Conservation (phyloP, 192 early-diverging fungal species). For the Coemansia sp. region DNA sequence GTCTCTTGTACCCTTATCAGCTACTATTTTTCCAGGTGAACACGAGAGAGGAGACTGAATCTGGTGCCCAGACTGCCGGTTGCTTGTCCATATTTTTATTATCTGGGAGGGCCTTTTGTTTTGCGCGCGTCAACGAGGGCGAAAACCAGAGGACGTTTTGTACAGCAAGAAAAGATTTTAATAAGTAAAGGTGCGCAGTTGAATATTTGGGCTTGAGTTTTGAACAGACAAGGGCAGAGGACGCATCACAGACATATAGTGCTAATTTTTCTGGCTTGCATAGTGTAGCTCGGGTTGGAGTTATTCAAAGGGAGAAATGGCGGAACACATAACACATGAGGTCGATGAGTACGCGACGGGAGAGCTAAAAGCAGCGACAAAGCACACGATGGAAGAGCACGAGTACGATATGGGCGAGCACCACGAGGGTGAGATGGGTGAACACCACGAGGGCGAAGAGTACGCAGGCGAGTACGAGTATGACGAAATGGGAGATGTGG, state of each 20-base stretch:
- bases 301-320: constrained; percentile 5
- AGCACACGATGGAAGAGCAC: constrained; percentile 15
- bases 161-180: neutral
- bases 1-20: neutral
- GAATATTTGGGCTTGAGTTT: neutral
- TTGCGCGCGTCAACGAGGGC: neutral
- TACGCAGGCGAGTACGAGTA: constrained; percentile 39
- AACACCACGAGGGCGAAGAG: constrained; percentile 13
- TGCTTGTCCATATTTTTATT: neutral
- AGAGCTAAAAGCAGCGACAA: neutral
- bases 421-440: constrained; percentile 15
- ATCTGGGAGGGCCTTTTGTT: neutral
- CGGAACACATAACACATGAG: constrained; percentile 15
- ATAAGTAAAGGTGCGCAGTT: neutral
- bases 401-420: constrained; percentile 27
- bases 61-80: neutral
- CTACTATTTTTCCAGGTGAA: neutral
- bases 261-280: neutral
- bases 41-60: neutral
- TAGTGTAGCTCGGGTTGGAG: neutral
- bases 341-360: constrained; percentile 2
- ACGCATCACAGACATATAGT: neutral
- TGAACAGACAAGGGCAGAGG: neutral
- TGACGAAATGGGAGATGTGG: constrained; percentile 41
- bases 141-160: neutral